Conservation (phyloP, 257 asterid genomes). For the Sherardia arvensis region DNA sequence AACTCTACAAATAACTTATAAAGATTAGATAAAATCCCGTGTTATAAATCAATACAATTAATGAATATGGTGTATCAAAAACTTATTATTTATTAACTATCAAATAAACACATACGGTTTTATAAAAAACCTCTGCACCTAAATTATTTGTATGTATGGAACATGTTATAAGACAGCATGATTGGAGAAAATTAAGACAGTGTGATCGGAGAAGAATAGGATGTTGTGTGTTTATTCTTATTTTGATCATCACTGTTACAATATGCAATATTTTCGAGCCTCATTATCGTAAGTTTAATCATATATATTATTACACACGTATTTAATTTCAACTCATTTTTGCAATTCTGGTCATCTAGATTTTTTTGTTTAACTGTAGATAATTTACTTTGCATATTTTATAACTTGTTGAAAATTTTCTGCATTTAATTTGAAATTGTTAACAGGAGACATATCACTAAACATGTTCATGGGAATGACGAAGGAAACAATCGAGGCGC, state of each 20-base stretch:
- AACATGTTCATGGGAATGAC: not conserved
- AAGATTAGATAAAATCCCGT: not conserved
- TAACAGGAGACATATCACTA: not conserved
- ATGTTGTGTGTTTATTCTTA: not conserved
- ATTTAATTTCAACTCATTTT: too few species aligned
- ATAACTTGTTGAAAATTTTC: too few species aligned
- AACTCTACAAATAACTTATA: too few species aligned
- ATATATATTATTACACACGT: too few species aligned
- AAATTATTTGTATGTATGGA: too few species aligned
- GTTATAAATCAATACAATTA: too few species aligned
- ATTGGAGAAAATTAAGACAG: not conserved
- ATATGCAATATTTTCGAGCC: not conserved
- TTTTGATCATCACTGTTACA: not conserved
- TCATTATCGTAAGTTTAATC: not conserved
- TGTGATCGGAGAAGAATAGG: not conserved
- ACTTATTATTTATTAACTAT: too few species aligned
- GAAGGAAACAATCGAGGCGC: not conserved
- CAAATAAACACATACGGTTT: not conserved
- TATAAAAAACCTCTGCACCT: not conserved
- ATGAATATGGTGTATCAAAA: too few species aligned
- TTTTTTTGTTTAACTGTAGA: too few species aligned
- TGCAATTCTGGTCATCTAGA: too few species aligned
- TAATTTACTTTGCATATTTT: too few species aligned
- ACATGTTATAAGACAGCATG: not conserved
- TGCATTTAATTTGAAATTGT: not conserved